Conservation (phyloP, 768 basidiomycete genomes). For the Coprinellus aureogranulatus region DNA sequence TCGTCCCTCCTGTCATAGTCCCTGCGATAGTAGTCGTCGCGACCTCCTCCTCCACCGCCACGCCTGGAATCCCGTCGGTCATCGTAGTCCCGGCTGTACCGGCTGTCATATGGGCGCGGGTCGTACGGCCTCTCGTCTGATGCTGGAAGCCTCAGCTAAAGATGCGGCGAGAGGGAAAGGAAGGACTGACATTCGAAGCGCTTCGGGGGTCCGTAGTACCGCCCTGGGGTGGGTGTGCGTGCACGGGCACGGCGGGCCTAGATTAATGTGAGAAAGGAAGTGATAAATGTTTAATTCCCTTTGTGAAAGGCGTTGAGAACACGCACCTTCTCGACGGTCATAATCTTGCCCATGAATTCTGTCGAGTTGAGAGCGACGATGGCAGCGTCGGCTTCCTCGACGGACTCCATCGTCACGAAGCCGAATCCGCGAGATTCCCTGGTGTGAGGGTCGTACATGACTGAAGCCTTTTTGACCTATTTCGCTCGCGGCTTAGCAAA, state of each 20-base stretch:
- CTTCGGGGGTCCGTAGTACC: slow-evolving; percentile 93
- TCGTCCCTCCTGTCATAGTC: slow-evolving; percentile 28
- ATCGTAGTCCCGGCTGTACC: slow-evolving; percentile 70
- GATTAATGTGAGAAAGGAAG: not conserved
- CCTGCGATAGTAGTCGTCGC: slow-evolving; percentile 37
- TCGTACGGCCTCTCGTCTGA: slow-evolving; percentile 85
- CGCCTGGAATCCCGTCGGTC: slow-evolving; percentile 46
- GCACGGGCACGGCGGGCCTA: slow-evolving; percentile 89
- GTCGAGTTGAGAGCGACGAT: slow-evolving; percentile 80
- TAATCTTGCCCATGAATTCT: slow-evolving; percentile 82
- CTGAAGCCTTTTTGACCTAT: slow-evolving; percentile 71
- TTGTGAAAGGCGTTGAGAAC: too few relatives aligned
- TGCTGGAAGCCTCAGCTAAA: slow-evolving; percentile 12
- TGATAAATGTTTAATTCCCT: not conserved
- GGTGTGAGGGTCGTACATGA: slow-evolving; percentile 71
- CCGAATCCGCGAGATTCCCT: slow-evolving; percentile 71
- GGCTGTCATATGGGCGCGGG: slow-evolving; percentile 87
- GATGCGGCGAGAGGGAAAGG: slow-evolving; percentile 2
- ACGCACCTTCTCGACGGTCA: slow-evolving; percentile 86
- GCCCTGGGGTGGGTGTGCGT: slow-evolving; percentile 88
- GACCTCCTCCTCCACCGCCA: slow-evolving; percentile 6
- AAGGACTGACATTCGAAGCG: slow-evolving; percentile 55
- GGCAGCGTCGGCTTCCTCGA: slow-evolving; percentile 89
- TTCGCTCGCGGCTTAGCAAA: too few relatives aligned
- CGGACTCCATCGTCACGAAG: slow-evolving; percentile 72